phyloP scores from a whole-genome alignment of 257 asterid species.

The Nicotiana sylvestris region DNA sequence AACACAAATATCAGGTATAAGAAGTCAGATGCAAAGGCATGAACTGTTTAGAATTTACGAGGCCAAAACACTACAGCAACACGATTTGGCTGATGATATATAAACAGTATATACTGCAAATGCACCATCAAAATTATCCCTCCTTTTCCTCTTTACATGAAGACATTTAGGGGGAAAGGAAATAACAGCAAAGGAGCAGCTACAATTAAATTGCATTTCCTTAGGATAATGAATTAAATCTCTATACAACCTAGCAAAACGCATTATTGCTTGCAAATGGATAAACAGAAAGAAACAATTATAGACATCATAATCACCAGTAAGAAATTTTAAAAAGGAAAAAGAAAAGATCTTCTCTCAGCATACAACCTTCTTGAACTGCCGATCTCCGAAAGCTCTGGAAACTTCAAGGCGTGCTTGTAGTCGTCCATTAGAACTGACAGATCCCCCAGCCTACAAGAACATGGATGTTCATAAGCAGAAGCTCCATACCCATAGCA shows the following conservation, averaged over 20 bases:
- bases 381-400: constrained; percentile 92
- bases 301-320: not conserved
- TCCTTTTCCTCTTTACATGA: not conserved
- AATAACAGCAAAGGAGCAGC: not conserved
- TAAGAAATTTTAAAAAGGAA: not conserved
- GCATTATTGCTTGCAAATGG: not conserved
- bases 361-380: constrained; percentile 72
- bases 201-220: not conserved
- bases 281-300: not conserved
- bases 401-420: constrained; percentile 97
- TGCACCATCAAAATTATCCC: too few relatives aligned
- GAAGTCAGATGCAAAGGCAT: too few relatives aligned
- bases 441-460: constrained; percentile 83
- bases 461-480: constrained; percentile 16
- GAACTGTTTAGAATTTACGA: too few relatives aligned
- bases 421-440: constrained; percentile 78
- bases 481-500: not conserved
- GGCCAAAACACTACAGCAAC: too few relatives aligned
- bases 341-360: not conserved
- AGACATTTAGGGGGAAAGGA: not conserved
- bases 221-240: not conserved
- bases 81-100: too few relatives aligned
- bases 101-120: too few relatives aligned
- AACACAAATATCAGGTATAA: too few relatives aligned
- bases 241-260: not conserved